Evolutionary conservation across 371 early-diverging fungal genomes (phyloP), one percentile per base, ranked within the genome.

Genomic region (Mucor sp.): DNA sequence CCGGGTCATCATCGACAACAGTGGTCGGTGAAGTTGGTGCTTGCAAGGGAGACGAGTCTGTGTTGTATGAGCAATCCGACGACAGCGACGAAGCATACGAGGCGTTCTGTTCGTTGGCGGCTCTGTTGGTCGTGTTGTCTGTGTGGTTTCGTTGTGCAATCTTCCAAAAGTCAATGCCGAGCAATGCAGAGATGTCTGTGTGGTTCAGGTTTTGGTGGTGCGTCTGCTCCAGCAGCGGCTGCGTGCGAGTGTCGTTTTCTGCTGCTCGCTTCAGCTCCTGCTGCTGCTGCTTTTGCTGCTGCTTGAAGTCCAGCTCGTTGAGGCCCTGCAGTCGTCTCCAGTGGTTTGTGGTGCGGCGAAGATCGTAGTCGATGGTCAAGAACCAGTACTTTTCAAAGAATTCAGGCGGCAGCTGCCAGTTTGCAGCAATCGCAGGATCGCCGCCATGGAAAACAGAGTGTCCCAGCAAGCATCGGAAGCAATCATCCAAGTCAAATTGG

Each of bases 321-420:
- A 75, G 39, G 0, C 74, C 77, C 70, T 78, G 78, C 8, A 70
- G 60, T n/a, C 67, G 60, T 63, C 77, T 61, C 77, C 74, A 78
- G 55, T 66, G 61, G 32, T 78, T 75, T 8, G 74, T 78, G 6
- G 71, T 73, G n/a, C 81, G 73, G 21, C 74, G 72, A 37, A 76
- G 66, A n/a, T 76, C 75, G 37, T 80, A 82, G 37, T 82, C 77
- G n/a, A 79, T 80, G 0, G 80, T 82, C 59, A 86, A 63, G 60
- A 79, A 88, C 75, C 87, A 85, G 60, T 77, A 88, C 21, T 83
- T 83, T 43, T 82, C 85, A 75, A 86, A 85, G 63, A 88, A 88
- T 14, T 76, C 79, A 4, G 72, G 72, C 0, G 87, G 86, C 19
- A 88, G 71, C 53, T 88, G 78, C 88, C 88, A 88, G 57, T 80